Evolutionary conservation across 805 yeast species (phyloP).

Genomic region (Metschnikowia matae): DNA sequence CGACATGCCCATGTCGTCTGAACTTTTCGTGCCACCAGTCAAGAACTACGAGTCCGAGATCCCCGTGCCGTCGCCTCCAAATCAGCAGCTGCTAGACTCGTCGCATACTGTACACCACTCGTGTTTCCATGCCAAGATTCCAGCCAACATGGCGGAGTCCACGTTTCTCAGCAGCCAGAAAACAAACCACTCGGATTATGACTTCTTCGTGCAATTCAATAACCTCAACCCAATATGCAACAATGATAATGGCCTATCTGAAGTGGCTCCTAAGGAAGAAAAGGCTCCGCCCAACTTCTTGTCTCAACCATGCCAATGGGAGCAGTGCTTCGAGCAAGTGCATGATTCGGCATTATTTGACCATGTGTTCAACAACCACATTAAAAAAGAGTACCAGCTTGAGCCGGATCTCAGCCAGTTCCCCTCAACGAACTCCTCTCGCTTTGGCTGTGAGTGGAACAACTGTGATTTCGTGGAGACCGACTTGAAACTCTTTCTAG

Average conservation of each 20-base stretch:
- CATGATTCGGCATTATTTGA: constrained; percentile 28
- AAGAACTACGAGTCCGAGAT: neutral
- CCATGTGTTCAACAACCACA: constrained; percentile 46
- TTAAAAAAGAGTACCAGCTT: constrained; percentile 28
- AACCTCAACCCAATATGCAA: constrained; percentile 22
- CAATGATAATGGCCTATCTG: constrained; percentile 2
- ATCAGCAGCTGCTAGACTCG: neutral
- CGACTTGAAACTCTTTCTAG: constrained; percentile 50
- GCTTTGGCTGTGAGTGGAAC: constrained; percentile 67
- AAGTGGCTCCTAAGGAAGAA: constrained; percentile 1
- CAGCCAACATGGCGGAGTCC: constrained; percentile 13
- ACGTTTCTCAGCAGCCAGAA: constrained; percentile 2
- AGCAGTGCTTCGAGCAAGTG: constrained; percentile 48
- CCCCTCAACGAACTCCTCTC: constrained; percentile 7
- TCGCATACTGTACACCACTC: constrained; percentile 31
- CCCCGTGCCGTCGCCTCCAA: neutral
- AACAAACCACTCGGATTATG: constrained; percentile 28
- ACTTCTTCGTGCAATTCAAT: constrained; percentile 35
- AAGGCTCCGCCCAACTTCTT: neutral
- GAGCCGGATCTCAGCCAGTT: neutral
- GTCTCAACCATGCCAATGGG: constrained; percentile 59
- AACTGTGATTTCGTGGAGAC: constrained; percentile 58
- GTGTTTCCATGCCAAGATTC: constrained; percentile 44
- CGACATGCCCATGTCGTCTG: neutral
- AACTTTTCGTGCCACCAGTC: neutral